A percentile compares a stretch with the other conserved stretches of the same genome.
Evolutionary conservation across 805 yeast species (phyloP).

Genomic region (Ogataea trehaloabstinens): DNA sequence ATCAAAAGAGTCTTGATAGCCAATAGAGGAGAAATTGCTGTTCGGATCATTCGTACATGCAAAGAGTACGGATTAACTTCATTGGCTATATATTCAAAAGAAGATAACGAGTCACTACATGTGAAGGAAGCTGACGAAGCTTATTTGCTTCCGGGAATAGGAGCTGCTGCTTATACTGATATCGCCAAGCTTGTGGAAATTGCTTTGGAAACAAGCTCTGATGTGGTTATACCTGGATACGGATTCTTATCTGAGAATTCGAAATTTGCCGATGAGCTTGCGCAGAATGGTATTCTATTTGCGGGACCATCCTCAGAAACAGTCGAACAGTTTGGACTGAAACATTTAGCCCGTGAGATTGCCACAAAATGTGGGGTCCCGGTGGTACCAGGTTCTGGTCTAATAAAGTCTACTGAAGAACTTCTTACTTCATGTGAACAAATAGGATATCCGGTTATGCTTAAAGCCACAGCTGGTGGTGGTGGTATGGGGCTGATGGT

Average conservation of each 20-base stretch:
- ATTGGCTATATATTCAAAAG: constrained; percentile 87
- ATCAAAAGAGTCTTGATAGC: constrained; percentile 82
- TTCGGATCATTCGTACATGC: constrained; percentile 86
- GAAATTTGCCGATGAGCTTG: constrained; percentile 88
- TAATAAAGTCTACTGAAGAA: constrained; percentile 65
- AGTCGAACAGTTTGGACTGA: constrained; percentile 84
- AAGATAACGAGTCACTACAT: constrained; percentile 85
- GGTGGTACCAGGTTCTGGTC: constrained; percentile 90
- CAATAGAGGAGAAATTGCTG: constrained; percentile 97
- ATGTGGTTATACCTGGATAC: constrained; percentile 96
- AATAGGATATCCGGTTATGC: constrained; percentile 87
- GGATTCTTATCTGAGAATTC: constrained; percentile 98
- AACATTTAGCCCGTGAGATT: constrained; percentile 93
- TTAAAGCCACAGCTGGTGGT: constrained; percentile 97
- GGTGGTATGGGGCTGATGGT: constrained; percentile 98
- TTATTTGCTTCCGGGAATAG: constrained; percentile 69
- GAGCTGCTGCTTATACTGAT: constrained; percentile 86
- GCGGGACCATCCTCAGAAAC: constrained; percentile 96
- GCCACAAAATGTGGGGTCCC: constrained; percentile 90
- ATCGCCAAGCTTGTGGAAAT: constrained; percentile 82
- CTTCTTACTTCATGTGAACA: constrained; percentile 70
- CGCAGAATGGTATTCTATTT: constrained; percentile 75
- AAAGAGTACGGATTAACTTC: constrained; percentile 73
- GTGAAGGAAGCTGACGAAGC: constrained; percentile 81
- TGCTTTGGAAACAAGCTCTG: constrained; percentile 77